These are phyloP conservation scores for Albugo candida DNA, from an alignment of 352 stramenopile species.

Conservation along the genomic window DNA sequence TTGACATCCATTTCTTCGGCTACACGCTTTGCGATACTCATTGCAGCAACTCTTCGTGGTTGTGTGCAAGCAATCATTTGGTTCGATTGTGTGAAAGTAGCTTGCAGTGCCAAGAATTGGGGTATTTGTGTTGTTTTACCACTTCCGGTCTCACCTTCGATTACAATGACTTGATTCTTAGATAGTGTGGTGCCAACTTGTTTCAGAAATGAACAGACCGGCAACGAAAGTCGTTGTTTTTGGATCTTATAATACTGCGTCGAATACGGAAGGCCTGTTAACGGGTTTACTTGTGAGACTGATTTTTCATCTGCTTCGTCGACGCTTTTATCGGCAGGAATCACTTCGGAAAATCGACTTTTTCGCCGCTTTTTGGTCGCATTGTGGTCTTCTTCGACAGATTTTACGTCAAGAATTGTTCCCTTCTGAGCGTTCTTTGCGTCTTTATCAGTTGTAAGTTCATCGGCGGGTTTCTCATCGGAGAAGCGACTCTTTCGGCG, in stretches of 20 bases:
- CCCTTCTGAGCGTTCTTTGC: too few species aligned
- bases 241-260: conserved; percentile 69
- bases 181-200: conserved; percentile 8
- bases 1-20: conserved; percentile 96
- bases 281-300: conserved; percentile 57
- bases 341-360: conserved; percentile 54
- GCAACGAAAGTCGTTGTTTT: conserved; percentile 78
- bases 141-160: conserved; percentile 84
- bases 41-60: conserved; percentile 93
- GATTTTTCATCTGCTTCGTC: too few species aligned
- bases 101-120: conserved; percentile 81
- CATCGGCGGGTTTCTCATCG: conserved; percentile 17
- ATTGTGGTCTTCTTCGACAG: conserved; percentile 18
- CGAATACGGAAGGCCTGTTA: conserved; percentile 80
- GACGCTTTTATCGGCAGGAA: conserved; percentile 5
- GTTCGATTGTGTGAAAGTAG: conserved; percentile 4
- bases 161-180: conserved; percentile 53
- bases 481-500: conserved; percentile 73
- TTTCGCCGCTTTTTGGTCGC: conserved; percentile 37
- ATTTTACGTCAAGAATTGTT: too few species aligned
- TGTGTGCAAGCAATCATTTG: conserved; percentile 92
- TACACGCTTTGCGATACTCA: conserved; percentile 98
- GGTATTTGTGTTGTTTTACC: conserved; percentile 99
- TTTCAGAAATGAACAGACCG: conserved; percentile 14
- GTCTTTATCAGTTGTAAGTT: background rate